Percentiles rank a stretch among this genome's conserved stretches.
Conservation (phyloP, 1,284 basidiomycete genomes). For the Microbotryomycetes sp. region DNA sequence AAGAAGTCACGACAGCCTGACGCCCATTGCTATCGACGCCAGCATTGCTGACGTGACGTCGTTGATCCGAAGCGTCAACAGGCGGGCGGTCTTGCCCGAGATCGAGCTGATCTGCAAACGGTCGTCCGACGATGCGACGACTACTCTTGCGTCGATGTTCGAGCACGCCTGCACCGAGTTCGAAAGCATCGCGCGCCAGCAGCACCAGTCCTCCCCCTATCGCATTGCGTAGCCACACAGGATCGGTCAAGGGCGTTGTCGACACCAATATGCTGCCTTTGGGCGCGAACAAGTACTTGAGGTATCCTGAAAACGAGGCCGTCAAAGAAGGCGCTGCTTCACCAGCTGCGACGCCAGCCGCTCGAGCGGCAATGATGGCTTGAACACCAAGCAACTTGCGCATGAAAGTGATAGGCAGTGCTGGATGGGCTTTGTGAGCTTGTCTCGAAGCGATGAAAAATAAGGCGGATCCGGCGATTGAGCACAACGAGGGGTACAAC, state of each 20-base stretch:
- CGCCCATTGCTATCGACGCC: neutral
- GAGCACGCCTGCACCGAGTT: conserved; percentile 20
- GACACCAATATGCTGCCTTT: neutral
- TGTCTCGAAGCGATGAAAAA: conserved; percentile 20
- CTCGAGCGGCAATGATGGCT: neutral
- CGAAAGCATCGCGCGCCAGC: conserved; percentile 25
- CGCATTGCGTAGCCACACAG: conserved; percentile 34
- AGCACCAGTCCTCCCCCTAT: conserved; percentile 31
- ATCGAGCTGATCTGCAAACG: conserved; percentile 20
- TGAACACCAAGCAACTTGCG: neutral
- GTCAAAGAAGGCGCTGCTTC: neutral
- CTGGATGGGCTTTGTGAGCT: neutral
- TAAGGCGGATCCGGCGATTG: conserved; percentile 16
- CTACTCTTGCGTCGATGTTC: conserved; percentile 27
- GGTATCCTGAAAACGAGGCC: neutral
- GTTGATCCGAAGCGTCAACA: neutral
- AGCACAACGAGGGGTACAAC: conserved; percentile 23
- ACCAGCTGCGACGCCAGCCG: conserved; percentile 8
- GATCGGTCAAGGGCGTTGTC: conserved; percentile 19
- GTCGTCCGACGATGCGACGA: conserved; percentile 26
- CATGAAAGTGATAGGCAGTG: neutral
- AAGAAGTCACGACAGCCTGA: neutral
- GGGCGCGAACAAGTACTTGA: conserved; percentile 10
- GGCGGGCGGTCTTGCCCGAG: neutral
- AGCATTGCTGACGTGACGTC: neutral